Conservation (phyloP, 352 stramenopile species). For the Phytophthora rubi region DNA sequence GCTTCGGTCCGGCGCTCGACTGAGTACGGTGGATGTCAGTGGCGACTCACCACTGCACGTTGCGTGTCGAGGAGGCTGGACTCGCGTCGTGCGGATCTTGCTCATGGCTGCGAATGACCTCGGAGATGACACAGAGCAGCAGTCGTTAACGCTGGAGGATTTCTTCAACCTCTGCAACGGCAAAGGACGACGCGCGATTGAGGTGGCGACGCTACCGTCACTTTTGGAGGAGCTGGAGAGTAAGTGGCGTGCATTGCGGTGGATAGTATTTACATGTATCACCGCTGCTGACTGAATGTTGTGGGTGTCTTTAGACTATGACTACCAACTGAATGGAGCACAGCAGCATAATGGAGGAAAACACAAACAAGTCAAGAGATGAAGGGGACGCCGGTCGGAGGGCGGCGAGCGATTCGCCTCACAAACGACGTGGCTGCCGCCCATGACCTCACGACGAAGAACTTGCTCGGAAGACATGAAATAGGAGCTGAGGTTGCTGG, state of each 20-base stretch:
- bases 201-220: constrained; percentile 50
- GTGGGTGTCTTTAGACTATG: constrained; percentile 6
- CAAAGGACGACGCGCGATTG: constrained; percentile 53
- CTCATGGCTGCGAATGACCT: constrained; percentile 38
- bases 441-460: too few relatives aligned
- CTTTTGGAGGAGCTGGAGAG: constrained; percentile 32
- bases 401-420: not conserved
- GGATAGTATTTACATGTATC: not conserved
- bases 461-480: not conserved
- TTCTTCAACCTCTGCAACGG: constrained; percentile 59
- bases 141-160: constrained; percentile 16
- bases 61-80: constrained; percentile 51
- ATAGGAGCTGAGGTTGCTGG: too few relatives aligned
- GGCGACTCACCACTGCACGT: constrained; percentile 65
- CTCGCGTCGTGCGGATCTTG: constrained; percentile 50
- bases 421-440: not conserved
- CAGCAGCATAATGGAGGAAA: constrained; percentile 3
- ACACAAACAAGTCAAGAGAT: constrained; percentile 4
- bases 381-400: not conserved
- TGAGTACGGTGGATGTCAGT: constrained; percentile 46
- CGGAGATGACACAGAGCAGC: constrained; percentile 10
- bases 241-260: constrained; percentile 10
- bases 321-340: constrained; percentile 20
- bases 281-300: not conserved
- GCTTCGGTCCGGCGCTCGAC: constrained; percentile 44